These are phyloP conservation scores for Halophytophthora batemanensis DNA, from an alignment of 352 stramenopile species.

Conservation along the genomic window DNA sequence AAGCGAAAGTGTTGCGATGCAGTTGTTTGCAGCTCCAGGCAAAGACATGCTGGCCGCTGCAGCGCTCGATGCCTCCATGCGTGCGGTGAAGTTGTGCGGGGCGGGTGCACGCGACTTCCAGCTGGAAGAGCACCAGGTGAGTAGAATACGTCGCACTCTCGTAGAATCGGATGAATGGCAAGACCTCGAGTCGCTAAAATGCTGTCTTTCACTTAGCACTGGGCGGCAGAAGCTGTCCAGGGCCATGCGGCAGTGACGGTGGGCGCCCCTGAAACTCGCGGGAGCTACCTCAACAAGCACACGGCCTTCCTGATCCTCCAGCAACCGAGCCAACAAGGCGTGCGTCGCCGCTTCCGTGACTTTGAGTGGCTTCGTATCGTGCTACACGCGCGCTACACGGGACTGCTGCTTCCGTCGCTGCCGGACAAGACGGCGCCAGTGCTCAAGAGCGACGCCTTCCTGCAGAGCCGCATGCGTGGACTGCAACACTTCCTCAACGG, in stretches of 20 bases:
- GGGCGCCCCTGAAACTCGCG: conserved; percentile 48
- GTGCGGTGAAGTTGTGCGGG: conserved; percentile 26
- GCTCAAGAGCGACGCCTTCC: conserved; percentile 50
- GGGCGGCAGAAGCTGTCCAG: conserved; percentile 18
- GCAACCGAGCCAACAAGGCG: conserved; percentile 19
- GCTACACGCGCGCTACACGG: conserved; percentile 55
- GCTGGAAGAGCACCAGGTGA: conserved; percentile 34
- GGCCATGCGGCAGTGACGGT: conserved; percentile 29
- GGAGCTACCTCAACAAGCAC: conserved; percentile 70
- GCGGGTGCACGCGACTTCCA: conserved; percentile 17
- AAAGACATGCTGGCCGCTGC: conserved; percentile 28
- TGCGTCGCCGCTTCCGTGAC: conserved; percentile 67
- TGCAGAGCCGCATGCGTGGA: conserved; percentile 58
- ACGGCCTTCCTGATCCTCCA: conserved; percentile 63
- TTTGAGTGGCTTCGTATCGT: conserved; percentile 73
- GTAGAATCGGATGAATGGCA: too few relatives aligned
- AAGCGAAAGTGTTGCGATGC: conserved; percentile 21
- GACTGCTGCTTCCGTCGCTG: conserved; percentile 61
- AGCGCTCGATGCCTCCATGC: conserved; percentile 34
- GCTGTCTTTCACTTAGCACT: conserved; percentile 13
- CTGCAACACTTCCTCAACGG: conserved; percentile 57
- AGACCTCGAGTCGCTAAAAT: too few relatives aligned
- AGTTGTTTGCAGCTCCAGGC: conserved; percentile 33
- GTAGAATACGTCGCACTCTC: neutral
- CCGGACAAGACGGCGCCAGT: conserved; percentile 54